phyloP scores from a whole-genome alignment of 257 asterid genomes.

The Orobanche coerulescens region DNA sequence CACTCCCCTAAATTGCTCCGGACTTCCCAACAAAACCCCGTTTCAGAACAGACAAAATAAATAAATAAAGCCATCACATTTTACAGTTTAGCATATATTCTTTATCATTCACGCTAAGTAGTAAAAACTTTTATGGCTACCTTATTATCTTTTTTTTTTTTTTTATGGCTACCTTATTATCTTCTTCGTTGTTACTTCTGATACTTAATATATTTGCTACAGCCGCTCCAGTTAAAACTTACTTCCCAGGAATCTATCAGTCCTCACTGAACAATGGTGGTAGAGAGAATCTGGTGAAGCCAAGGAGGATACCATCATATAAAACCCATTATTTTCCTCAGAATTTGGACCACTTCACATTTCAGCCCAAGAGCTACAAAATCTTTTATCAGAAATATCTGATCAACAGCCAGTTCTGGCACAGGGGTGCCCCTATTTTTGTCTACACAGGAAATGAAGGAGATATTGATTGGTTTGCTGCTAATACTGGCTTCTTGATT shows the following conservation, averaged over 20 bases:
- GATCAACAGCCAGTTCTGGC: constrained; percentile 50
- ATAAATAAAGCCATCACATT: too few relatives aligned
- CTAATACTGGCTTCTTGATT: constrained; percentile 67
- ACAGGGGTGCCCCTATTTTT: constrained; percentile 54
- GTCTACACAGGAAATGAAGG: constrained; percentile 85
- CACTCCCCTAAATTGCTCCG: too few relatives aligned
- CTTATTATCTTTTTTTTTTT: constrained; percentile 20
- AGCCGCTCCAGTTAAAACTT: constrained; percentile 24
- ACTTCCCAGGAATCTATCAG: constrained; percentile 41
- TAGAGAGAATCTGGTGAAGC: constrained; percentile 24
- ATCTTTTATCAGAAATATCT: constrained; percentile 65
- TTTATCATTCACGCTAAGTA: too few relatives aligned
- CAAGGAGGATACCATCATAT: constrained; percentile 43
- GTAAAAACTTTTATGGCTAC: constrained; percentile 25
- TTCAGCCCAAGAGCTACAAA: constrained; percentile 44
- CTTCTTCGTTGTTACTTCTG: constrained; percentile 23
- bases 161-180: constrained; percentile 28
- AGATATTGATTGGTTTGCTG: constrained; percentile 75
- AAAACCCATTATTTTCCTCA: constrained; percentile 58
- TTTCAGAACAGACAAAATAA: too few relatives aligned
- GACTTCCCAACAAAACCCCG: too few relatives aligned
- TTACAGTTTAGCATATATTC: too few relatives aligned
- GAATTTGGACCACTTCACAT: constrained; percentile 66
- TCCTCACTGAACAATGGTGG: constrained; percentile 35
- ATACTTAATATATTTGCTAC: constrained; percentile 28